Percentiles rank a stretch among this genome's conserved stretches.
Conservation (phyloP, 2,329 filamentous ascomycete genomes). For the Calycina herbarum region DNA sequence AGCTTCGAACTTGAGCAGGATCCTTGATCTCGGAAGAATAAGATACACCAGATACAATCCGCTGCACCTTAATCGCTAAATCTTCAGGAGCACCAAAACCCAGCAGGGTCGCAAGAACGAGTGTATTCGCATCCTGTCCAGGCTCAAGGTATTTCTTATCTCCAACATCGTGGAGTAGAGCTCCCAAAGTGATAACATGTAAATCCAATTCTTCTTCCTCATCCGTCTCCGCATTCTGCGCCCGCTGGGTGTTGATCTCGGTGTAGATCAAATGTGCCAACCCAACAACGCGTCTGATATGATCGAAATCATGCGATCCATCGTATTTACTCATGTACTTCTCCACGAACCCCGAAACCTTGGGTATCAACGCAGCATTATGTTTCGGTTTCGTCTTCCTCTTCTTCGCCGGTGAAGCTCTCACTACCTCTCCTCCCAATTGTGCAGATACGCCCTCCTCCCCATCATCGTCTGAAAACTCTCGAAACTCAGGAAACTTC, state of each 20-base stretch:
- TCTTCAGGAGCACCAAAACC: constrained; percentile 57
- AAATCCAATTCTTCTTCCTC: constrained; percentile 53
- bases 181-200: constrained; percentile 57
- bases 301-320: constrained; percentile 83
- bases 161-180: constrained; percentile 84
- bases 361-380: constrained; percentile 42
- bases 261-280: constrained; percentile 53
- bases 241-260: constrained; percentile 28
- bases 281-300: constrained; percentile 78
- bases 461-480: constrained; percentile 29
- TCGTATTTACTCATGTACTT: constrained; percentile 78
- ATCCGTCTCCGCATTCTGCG: constrained; percentile 17
- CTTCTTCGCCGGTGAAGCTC: constrained; percentile 19
- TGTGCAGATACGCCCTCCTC: constrained; percentile 18
- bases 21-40: constrained; percentile 75
- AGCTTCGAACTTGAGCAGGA: constrained; percentile 54
- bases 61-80: constrained; percentile 68
- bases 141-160: constrained; percentile 55
- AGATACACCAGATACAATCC: constrained; percentile 75
- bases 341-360: constrained; percentile 63
- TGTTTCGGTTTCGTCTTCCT: constrained; percentile 25
- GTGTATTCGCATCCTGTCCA: constrained; percentile 56
- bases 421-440: constrained; percentile 15
- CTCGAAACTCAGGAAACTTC: constrained; percentile 35
- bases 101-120: constrained; percentile 58